Evolutionary conservation across 2,329 filamentous ascomycete genomes (phyloP), one percentile per base, ranked within the genome.

Genomic region (Nigrospora osmanthi): DNA sequence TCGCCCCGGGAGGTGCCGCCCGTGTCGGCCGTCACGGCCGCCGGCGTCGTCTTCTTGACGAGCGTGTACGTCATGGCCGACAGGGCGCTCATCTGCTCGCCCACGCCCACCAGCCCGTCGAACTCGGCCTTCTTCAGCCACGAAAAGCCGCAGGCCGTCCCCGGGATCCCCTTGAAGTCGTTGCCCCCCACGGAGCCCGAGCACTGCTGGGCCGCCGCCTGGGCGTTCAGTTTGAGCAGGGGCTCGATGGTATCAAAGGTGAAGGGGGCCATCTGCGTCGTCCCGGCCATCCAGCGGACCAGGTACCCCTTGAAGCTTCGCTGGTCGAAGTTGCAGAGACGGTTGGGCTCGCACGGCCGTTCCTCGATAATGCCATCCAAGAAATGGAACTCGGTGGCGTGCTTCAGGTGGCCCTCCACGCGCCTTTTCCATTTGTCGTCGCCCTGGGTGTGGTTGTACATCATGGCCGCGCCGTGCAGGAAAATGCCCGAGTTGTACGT

Each of bases 251-350:
- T 63, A 40, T 70, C 62, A 47, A 63, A 67, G 1, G 72, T 76
- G 50, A 71, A 69, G 1, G 80, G 75, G 1, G 74, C 78, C 54
- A 83, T 59, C 58, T 76, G 71, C 7, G 71, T 64, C 2, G 77
- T 74, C 15, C 66, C 67, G 1, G 78, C 72, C 58, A 83, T 64
- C 78, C 83, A 89, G 38, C 85, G 81, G 23, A 78, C 65, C 23
- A 88, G 69, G 61, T 87, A 89, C 11, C 82, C 85, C 66, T 89
- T 89, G 78, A 89, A 89, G 40, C 75, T 80, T 55, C 76, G 75
- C 66, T 89, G 83, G 61, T 89, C 85, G 50, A 72, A 72, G 65
- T 87, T 78, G 71, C 86, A 90, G 23, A 68, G 70, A 45, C 67
- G 64, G 46, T 63, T 63, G 9, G 62, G 64, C 66, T 89, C 85